phyloP scores from a whole-genome alignment of 1,284 basidiomycete species.

The Ceratobasidium sp. region DNA sequence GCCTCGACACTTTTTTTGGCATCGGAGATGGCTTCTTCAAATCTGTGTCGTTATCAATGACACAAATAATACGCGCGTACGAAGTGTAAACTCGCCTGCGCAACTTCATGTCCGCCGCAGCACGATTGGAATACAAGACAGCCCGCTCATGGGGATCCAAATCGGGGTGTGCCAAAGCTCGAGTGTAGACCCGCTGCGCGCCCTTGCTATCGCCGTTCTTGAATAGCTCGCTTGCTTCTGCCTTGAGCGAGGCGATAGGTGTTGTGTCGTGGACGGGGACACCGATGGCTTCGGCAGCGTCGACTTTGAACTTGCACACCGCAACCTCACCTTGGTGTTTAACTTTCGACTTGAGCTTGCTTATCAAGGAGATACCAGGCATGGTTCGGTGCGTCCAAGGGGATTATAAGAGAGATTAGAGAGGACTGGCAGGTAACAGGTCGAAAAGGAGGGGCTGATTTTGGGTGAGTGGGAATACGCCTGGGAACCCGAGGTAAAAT shows the following conservation, averaged over 20 bases:
- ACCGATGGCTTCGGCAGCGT: constrained; percentile 31
- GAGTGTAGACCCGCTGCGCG: constrained; percentile 25
- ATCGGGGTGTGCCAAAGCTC: constrained; percentile 27
- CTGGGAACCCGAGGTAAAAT: constrained; percentile 25
- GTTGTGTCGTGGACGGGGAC: constrained; percentile 33
- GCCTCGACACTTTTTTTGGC: constrained; percentile 38
- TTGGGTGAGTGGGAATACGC: constrained; percentile 22
- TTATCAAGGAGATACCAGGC: constrained; percentile 27
- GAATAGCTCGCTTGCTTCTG: constrained; percentile 35
- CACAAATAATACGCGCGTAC: neutral
- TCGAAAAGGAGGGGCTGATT: constrained; percentile 28
- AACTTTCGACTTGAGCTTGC: constrained; percentile 36
- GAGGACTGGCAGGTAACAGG: constrained; percentile 1
- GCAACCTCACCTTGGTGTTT: constrained; percentile 38
- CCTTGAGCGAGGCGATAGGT: constrained; percentile 27
- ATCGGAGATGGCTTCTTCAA: constrained; percentile 36
- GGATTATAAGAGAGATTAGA: constrained; percentile 9
- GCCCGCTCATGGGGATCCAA: constrained; percentile 30
- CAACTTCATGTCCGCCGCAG: constrained; percentile 31
- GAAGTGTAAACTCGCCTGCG: constrained; percentile 3
- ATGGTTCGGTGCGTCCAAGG: constrained; percentile 3
- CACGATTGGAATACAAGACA: constrained; percentile 27
- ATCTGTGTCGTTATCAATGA: constrained; percentile 4
- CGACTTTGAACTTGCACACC: constrained; percentile 35
- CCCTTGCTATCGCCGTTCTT: constrained; percentile 33